These are phyloP conservation scores for Tulasnella sp. DNA, from an alignment of 768 basidiomycete species.

Conservation along the genomic window DNA sequence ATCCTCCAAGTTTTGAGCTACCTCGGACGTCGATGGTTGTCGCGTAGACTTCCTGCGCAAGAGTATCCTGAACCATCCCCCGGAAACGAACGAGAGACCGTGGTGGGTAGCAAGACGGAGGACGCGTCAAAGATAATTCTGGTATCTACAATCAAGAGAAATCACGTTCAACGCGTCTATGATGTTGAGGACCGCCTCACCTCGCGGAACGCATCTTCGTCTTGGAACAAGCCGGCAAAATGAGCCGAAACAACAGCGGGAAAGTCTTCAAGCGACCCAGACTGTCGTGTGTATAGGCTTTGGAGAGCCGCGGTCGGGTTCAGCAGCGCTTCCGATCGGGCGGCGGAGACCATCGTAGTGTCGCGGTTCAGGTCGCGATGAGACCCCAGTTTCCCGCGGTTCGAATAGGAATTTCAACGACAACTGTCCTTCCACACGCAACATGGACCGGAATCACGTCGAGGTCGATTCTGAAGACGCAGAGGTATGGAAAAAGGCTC, in stretches of 20 bases:
- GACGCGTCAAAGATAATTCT: too few relatives aligned
- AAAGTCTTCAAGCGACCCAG: conserved; percentile 25
- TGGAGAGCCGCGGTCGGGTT: conserved; percentile 39
- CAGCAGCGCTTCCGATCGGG: conserved; percentile 37
- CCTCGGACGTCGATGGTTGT: conserved; percentile 27
- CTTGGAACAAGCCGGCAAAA: conserved; percentile 36
- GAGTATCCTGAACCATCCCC: conserved; percentile 63
- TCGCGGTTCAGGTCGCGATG: background rate
- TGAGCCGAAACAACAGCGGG: conserved; percentile 35
- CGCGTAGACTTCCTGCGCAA: conserved; percentile 61
- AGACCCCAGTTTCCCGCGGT: background rate
- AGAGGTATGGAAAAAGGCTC: background rate
- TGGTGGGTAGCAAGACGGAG: conserved; percentile 36
- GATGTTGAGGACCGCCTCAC: conserved; percentile 21
- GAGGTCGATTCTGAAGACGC: background rate
- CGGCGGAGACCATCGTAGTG: conserved; percentile 40
- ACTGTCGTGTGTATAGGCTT: conserved; percentile 34
- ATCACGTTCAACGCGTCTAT: background rate
- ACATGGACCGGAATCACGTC: background rate
- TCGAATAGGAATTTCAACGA: background rate
- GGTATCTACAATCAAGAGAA: background rate
- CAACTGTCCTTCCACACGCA: background rate
- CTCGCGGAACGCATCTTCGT: conserved; percentile 33
- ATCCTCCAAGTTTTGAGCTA: conserved; percentile 48
- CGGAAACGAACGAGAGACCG: conserved; percentile 57